Evolutionary conservation across 331 rosid species (phyloP), one percentile per base, ranked within the genome.

Genomic region (Quercus phellos): DNA sequence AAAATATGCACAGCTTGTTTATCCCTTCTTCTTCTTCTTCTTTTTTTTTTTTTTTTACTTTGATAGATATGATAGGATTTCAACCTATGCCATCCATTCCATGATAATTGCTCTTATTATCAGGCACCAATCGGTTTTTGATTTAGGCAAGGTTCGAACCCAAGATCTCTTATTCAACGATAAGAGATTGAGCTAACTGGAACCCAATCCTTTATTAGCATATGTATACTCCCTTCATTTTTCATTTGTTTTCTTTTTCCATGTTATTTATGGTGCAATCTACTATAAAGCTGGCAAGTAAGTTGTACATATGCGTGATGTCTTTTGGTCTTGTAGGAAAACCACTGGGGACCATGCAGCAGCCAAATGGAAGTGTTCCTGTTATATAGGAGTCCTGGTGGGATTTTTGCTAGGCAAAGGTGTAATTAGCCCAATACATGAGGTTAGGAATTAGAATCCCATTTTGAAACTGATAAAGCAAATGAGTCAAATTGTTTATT

Each of bases 241-340:
- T n/a, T 9, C 46, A 3, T 26, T 24, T 55, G 42, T 8, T 27
- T 16, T 29, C 19, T 14, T 9, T n/a, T 58, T 32, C 4, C 21
- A 13, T 34, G 18, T 63, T 11, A 55, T 55, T 56, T 70, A 27
- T 3, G 6, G 21, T 66, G 68, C 74, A 55, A 56, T 70, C 34
- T 79, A 51, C 67, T 21, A 54, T 51, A 71, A 73, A 68, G 68
- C 73, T 61, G 70, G 74, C 42, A 59, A 73, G 79, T 77, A 76
- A 74, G 72, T 76, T 58, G 43, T 77, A 24, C 7, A 5, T 19
- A 2, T 35, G 34, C 76, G 30, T 78, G 73, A 66, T 86, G 77
- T 81, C 77, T 77, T 82, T 83, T 84, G 89, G 74, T 80, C 88
- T 88, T 92, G 86, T 79, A 94, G 98, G 93, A 75, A 86, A 92